Percentiles rank a stretch among this genome's conserved stretches.
Conservation (phyloP, 257 asterid genomes). For the Rubia yunnanensis region DNA sequence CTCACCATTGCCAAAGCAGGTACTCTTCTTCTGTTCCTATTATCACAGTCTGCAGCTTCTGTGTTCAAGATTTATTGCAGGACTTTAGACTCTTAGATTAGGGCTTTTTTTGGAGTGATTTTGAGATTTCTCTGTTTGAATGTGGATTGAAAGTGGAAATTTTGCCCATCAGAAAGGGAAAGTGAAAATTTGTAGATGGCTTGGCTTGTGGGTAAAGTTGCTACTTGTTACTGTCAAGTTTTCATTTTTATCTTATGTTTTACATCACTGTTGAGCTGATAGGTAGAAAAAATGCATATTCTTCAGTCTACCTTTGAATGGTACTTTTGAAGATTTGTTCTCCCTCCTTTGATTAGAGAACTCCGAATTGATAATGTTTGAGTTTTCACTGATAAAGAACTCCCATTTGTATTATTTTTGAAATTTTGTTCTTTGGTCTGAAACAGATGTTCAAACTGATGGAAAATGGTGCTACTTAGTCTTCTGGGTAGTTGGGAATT, state of each 20-base stretch:
- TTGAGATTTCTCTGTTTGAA: neutral
- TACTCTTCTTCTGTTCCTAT: neutral
- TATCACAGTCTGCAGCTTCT: neutral
- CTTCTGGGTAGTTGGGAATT: constrained; percentile 59
- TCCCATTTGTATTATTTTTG: neutral
- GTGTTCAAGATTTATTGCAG: neutral
- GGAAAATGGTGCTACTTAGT: constrained; percentile 82
- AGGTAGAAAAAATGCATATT: constrained; percentile 7
- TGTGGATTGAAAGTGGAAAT: neutral
- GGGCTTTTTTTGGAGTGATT: constrained; percentile 1
- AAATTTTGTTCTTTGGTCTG: constrained; percentile 2
- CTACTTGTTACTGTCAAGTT: too few species aligned
- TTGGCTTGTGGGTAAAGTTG: constrained; percentile 14
- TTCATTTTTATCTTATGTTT: neutral
- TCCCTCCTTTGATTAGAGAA: neutral
- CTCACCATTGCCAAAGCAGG: constrained; percentile 70
- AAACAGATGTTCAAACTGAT: constrained; percentile 62
- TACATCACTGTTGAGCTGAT: neutral
- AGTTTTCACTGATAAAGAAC: neutral
- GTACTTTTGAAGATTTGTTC: neutral
- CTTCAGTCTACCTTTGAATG: constrained; percentile 2
- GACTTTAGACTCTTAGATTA: neutral
- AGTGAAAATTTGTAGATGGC: constrained; percentile 9
- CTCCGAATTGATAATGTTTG: neutral
- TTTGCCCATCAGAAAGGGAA: neutral